phyloP scores from a whole-genome alignment of 345 rosid species.

The Corymbia maculata region DNA sequence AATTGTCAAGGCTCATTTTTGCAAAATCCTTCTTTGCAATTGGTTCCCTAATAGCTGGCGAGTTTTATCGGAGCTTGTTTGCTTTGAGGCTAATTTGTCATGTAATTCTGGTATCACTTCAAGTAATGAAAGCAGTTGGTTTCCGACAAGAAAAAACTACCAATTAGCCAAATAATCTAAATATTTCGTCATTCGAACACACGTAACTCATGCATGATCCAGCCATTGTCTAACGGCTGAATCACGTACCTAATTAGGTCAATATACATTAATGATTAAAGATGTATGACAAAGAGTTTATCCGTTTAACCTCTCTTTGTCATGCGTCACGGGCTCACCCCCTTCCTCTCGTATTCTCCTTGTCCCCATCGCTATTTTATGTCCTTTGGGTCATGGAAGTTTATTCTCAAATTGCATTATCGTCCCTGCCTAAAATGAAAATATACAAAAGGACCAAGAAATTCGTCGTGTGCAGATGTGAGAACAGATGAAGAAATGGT shows the following conservation, averaged over 20 bases:
- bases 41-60: neutral
- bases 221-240: no score
- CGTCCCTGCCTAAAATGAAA: neutral
- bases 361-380: neutral
- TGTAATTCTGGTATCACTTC: no score
- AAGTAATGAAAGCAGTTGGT: neutral
- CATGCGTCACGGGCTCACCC: neutral
- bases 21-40: neutral
- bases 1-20: no score
- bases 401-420: neutral
- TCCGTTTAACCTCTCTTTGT: neutral
- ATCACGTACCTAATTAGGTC: no score
- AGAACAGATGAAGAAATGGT: neutral
- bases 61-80: no score
- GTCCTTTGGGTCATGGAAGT: neutral
- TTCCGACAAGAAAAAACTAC: no score
- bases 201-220: no score
- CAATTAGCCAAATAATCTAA: no score
- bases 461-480: neutral
- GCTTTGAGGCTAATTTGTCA: neutral
- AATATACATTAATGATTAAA: no score
- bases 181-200: no score
- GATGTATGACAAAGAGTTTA: no score
- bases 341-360: neutral
- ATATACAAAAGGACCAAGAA: neutral